phyloP scores from a whole-genome alignment of 306 rosid genomes.

The Astragalus glycyphyllos region DNA sequence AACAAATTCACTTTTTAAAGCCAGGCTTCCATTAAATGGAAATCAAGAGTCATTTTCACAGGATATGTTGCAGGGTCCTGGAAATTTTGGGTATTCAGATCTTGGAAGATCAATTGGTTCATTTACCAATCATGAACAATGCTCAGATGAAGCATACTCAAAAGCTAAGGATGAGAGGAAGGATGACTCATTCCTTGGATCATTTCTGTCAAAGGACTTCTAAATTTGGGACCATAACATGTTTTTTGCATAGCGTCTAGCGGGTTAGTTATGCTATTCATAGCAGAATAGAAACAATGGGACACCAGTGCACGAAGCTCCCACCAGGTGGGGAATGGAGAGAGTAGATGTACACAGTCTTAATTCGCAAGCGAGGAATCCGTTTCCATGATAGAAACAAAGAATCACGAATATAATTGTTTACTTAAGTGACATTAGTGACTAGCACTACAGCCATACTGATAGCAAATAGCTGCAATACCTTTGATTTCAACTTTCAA shows the following conservation, averaged over 20 bases:
- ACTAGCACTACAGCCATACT: conserved; percentile 21
- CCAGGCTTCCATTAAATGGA: conserved; percentile 40
- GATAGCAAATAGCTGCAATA: conserved; percentile 36
- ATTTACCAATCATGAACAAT: conserved; percentile 44
- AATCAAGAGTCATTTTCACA: conserved; percentile 48
- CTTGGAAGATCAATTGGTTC: conserved; percentile 29
- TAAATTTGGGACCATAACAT: conserved; percentile 24
- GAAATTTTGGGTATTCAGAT: conserved; percentile 39
- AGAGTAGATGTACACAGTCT: too few species aligned
- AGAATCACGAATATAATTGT: conserved; percentile 27
- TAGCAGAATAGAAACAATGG: conserved; percentile 17
- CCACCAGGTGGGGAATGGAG: too few species aligned
- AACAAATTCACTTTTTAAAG: conserved; percentile 45
- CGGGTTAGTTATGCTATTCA: conserved; percentile 24
- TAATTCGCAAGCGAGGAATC: too few species aligned
- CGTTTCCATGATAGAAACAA: neutral
- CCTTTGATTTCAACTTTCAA: conserved; percentile 27
- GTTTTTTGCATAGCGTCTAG: conserved; percentile 46
- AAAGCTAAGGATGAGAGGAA: conserved; percentile 54
- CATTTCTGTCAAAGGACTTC: conserved; percentile 53
- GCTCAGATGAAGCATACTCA: conserved; percentile 39
- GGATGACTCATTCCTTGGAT: conserved; percentile 54
- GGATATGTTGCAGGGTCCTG: conserved; percentile 48
- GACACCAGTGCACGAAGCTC: too few species aligned
- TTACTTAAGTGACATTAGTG: conserved; percentile 33